A percentile compares a stretch with the other conserved stretches of the same genome.
phyloP scores from a whole-genome alignment of 257 asterid species.

The Rubia yunnanensis region DNA sequence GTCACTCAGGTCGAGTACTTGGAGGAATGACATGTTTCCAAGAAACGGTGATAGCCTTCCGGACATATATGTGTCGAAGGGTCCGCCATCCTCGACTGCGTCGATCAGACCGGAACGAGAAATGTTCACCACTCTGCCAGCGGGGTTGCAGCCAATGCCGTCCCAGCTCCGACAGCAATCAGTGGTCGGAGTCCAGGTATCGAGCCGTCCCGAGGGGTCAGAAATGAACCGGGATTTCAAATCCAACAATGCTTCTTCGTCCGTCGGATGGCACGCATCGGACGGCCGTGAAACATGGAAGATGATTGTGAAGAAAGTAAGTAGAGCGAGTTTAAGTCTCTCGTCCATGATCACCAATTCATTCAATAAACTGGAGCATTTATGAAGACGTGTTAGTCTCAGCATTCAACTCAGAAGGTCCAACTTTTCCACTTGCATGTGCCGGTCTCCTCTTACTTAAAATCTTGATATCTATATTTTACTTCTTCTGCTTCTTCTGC shows the following conservation, averaged over 20 bases:
- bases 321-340: background rate
- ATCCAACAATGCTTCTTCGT: constrained; percentile 37
- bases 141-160: constrained; percentile 40
- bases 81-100: constrained; percentile 8
- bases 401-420: too few species aligned
- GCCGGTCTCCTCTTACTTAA: too few species aligned
- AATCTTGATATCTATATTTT: too few species aligned
- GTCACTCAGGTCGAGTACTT: constrained; percentile 39
- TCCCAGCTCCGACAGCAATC: constrained; percentile 64
- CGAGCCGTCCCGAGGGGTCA: constrained; percentile 41
- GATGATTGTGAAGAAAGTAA: constrained; percentile 1
- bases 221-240: constrained; percentile 39
- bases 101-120: constrained; percentile 37
- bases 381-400: too few species aligned
- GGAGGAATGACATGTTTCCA: constrained; percentile 46
- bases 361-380: too few species aligned
- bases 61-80: constrained; percentile 34
- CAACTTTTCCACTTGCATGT: too few species aligned
- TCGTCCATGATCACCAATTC: background rate
- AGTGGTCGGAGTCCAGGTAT: constrained; percentile 41
- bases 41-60: constrained; percentile 56
- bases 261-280: constrained; percentile 43
- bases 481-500: too few species aligned
- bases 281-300: constrained; percentile 11
- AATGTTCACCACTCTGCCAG: constrained; percentile 43